Percentiles rank a stretch among this genome's conserved stretches.
phyloP scores from a whole-genome alignment of 768 basidiomycete species.

The Tricholoma flavovirens region DNA sequence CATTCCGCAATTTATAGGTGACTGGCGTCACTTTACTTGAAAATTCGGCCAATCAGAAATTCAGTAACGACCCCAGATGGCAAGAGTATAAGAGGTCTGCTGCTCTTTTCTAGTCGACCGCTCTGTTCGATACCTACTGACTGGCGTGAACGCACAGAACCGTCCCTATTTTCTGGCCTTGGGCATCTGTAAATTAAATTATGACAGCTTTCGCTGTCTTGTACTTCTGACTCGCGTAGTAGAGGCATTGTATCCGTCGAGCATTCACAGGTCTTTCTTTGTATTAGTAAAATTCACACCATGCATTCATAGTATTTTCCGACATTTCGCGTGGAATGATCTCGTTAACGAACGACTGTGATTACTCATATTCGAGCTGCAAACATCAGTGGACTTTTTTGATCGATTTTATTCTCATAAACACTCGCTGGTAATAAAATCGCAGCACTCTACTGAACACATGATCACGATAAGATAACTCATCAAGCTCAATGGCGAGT shows the following conservation, averaged over 20 bases:
- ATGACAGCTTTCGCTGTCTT: background rate
- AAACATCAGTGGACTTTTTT: too few relatives aligned
- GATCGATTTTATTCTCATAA: too few relatives aligned
- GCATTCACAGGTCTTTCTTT: background rate
- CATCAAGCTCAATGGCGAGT: too few relatives aligned
- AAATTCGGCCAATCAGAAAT: conserved; percentile 48
- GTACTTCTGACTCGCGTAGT: background rate
- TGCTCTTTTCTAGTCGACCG: background rate
- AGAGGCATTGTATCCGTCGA: background rate
- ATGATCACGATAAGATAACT: too few relatives aligned
- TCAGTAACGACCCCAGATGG: conserved; percentile 49
- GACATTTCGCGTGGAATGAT: too few relatives aligned
- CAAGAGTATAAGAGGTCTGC: conserved; percentile 52
- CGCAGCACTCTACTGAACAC: too few relatives aligned
- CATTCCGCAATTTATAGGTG: conserved; percentile 27
- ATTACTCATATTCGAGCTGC: too few relatives aligned
- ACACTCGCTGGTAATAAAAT: too few relatives aligned
- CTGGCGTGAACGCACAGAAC: conserved; percentile 18
- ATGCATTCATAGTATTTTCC: background rate
- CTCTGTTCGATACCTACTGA: background rate
- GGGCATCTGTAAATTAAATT: conserved; percentile 25
- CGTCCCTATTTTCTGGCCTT: conserved; percentile 45
- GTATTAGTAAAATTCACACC: background rate
- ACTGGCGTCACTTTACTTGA: conserved; percentile 74
- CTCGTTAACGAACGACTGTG: background rate